Base-by-base conservation (phyloP, 495 filamentous ascomycete species). In the Oidiodendron maius region DNA sequence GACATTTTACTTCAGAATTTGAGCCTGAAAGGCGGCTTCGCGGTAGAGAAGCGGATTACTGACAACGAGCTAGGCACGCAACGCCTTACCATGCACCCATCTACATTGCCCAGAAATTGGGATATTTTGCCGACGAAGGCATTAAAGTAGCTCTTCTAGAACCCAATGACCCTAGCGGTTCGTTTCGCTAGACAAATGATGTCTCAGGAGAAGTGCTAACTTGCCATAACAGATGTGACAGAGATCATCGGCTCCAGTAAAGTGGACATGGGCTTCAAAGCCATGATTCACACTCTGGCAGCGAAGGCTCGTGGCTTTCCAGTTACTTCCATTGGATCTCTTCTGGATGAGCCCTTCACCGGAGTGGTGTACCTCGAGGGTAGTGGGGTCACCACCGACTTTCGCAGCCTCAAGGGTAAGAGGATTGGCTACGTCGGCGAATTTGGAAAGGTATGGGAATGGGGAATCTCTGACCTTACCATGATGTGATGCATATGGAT, bases 61-160 rank as follows among this genome's bases (percentile, higher is more conserved):
- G 22, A 23, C 26, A 21, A 32, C 25, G 62, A 54, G 37, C 15
- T 41, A 83, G 80, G 81, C 80, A 84, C 64, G 81, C 82, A 35
- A 86, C 80, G 64, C 80, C 82, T 60, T 86, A 86, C 71, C 82
- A 86, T 66, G 80, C 78, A 47, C 82, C 81, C 25, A 71, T 86
- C 12, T 86, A 84, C 69, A 74, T 86, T 48, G 80, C 82, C 44
- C 81, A 86, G 62, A 68, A 77, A 60, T 77, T 80, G 58, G 81
- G 81, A n/a, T 83, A 71, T 64, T 84, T 84, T 71, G 75, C 75
- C 49, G 78, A 82, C 55, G 80, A 83, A 61, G 80, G 75, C 56
- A 75, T 86, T 59, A 82, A 84, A 64, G 81, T 86, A 59, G 81
- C 82, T 61, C 66, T 86, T 8, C 70, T 84, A 16, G 82, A 86